Percentiles rank a stretch among this genome's conserved stretches.
Conservation (phyloP, 2,329 filamentous ascomycete species). For the Xylariomycetidae sp. region DNA sequence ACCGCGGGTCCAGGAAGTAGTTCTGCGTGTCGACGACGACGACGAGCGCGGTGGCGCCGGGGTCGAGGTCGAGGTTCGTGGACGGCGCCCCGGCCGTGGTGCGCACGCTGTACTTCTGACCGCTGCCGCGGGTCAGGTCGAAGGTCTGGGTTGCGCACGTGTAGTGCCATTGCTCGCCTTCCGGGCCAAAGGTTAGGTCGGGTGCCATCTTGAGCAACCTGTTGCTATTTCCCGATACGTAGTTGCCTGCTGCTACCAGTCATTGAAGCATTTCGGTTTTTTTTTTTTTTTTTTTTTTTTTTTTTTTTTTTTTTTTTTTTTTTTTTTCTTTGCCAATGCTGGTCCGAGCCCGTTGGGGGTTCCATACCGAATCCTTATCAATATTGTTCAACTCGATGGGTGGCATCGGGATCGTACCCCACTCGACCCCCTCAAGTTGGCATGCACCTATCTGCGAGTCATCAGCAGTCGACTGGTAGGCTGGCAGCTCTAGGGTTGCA, state of each 20-base stretch:
- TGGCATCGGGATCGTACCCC: too few species aligned
- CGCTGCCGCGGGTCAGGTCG: slow-evolving; percentile 1
- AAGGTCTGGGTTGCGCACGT: slow-evolving; percentile 1
- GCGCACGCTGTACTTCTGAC: too few species aligned
- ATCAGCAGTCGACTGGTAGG: too few species aligned
- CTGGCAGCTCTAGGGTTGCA: too few species aligned
- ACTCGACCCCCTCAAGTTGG: too few species aligned
- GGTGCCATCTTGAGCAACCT: slow-evolving; percentile 1
- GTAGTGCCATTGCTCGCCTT: slow-evolving; percentile 3
- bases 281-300: too few species aligned
- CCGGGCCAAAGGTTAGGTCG: slow-evolving; percentile 3
- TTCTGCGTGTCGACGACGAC: slow-evolving; percentile 51
- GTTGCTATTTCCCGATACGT: not conserved
- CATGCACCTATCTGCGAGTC: too few species aligned
- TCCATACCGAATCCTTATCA: too few species aligned
- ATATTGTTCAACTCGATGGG: not conserved
- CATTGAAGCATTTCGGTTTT: too few species aligned
- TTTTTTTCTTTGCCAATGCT: too few species aligned
- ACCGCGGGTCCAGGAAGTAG: slow-evolving; percentile 40
- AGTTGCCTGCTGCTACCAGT: not conserved
- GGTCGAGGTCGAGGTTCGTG: slow-evolving; percentile 15
- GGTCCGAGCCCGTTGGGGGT: too few species aligned
- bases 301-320: too few species aligned
- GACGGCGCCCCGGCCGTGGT: not conserved
- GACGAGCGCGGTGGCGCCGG: slow-evolving; percentile 38